Evolutionary conservation across 441 rosid species (phyloP).

Genomic region (Adansonia gregorii): DNA sequence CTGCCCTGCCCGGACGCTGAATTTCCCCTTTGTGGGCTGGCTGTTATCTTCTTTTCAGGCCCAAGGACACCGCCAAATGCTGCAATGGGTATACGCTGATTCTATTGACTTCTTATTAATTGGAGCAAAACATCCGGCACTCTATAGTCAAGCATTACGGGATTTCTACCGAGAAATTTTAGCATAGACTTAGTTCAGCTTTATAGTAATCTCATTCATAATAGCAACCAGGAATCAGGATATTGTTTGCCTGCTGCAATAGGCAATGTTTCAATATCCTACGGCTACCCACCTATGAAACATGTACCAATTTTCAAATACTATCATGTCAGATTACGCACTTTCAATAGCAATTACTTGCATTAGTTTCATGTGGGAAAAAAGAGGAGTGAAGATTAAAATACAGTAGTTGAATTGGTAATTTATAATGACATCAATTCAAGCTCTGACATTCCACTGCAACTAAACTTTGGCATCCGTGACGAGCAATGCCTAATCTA

Average conservation of each 20-base stretch:
- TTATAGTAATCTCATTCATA: no score
- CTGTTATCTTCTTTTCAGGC: no score
- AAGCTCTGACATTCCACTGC: neutral
- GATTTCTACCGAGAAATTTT: no score
- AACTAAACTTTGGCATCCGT: constrained; percentile 2
- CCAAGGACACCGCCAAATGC: no score
- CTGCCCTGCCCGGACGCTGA: no score
- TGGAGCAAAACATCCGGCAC: no score
- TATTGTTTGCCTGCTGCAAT: neutral
- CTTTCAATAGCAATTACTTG: neutral
- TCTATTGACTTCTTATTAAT: no score
- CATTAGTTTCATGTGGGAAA: neutral
- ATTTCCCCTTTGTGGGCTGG: no score
- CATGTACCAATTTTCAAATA: constrained; percentile 1
- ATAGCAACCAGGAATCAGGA: neutral
- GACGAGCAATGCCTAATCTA: neutral
- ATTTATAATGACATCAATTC: constrained; percentile 1
- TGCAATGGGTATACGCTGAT: no score
- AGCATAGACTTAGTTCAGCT: no score
- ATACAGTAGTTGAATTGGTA: neutral
- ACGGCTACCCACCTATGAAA: neutral
- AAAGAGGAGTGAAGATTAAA: neutral
- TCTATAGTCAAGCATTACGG: no score
- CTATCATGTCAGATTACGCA: neutral
- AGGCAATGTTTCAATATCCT: neutral